These are phyloP conservation scores for Biscogniauxia sp. DNA, from an alignment of 2,329 filamentous ascomycete genomes.

Conservation along the genomic window DNA sequence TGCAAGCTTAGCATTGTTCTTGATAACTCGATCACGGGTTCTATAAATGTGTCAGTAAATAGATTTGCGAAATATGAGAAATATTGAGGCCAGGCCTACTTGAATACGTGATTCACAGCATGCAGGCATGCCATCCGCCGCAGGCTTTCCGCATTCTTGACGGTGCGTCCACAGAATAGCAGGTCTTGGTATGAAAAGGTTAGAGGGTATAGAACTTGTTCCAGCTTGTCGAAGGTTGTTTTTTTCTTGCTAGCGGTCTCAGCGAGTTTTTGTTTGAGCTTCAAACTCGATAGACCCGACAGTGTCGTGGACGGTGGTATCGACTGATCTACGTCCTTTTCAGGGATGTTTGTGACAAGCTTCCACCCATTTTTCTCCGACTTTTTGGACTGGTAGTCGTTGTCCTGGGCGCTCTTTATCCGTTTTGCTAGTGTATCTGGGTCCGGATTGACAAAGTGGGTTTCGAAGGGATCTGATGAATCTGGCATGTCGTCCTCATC, in stretches of 20 bases:
- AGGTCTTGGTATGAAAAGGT: conserved; percentile 83
- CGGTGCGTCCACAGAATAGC: conserved; percentile 69
- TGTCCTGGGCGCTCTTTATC: conserved; percentile 49
- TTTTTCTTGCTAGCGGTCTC: conserved; percentile 53
- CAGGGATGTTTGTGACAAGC: conserved; percentile 46
- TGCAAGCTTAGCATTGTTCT: conserved; percentile 80
- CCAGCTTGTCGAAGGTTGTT: conserved; percentile 56
- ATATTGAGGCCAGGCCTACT: conserved; percentile 46
- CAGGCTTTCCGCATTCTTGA: conserved; percentile 65
- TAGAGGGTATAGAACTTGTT: conserved; percentile 65
- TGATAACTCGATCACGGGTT: conserved; percentile 86
- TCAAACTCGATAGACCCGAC: conserved; percentile 44
- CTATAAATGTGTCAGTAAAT: conserved; percentile 33
- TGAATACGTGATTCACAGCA: conserved; percentile 87
- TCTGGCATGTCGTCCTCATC: conserved; percentile 51
- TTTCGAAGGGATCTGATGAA: conserved; percentile 69
- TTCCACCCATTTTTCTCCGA: conserved; percentile 46
- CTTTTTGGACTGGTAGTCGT: conserved; percentile 52
- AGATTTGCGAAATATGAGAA: not conserved
- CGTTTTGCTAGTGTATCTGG: conserved; percentile 55
- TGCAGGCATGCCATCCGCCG: conserved; percentile 77
- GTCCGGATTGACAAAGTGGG: conserved; percentile 71
- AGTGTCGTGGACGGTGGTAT: conserved; percentile 36
- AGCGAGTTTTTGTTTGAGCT: conserved; percentile 69
- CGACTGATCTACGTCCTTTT: conserved; percentile 35